Evolutionary conservation across 495 filamentous ascomycete species (phyloP).

Genomic region (Podospora pseudoanserina): DNA sequence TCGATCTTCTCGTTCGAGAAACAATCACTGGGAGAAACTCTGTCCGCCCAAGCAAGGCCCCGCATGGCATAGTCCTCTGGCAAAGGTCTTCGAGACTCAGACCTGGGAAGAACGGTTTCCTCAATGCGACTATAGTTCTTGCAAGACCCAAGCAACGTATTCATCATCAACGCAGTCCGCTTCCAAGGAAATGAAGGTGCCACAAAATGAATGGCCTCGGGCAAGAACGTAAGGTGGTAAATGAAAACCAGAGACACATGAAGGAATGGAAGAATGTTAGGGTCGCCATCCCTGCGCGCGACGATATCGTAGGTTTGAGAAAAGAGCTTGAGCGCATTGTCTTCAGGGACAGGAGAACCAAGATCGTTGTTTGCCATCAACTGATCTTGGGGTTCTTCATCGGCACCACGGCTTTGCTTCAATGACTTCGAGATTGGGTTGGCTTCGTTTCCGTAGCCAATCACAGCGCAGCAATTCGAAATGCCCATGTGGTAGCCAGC

Average conservation of each 20-base stretch:
- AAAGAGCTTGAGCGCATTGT: conserved; percentile 28
- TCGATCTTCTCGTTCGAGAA: conserved; percentile 67
- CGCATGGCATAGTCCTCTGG: conserved; percentile 81
- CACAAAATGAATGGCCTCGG: conserved; percentile 46
- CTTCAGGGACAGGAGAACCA: conserved; percentile 17
- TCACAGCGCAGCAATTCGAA: conserved; percentile 40
- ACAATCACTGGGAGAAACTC: conserved; percentile 66
- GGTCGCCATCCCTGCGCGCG: conserved; percentile 57
- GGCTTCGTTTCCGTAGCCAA: conserved; percentile 38
- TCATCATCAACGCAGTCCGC: conserved; percentile 60
- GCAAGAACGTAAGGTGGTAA: conserved; percentile 52
- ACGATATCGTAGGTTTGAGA: conserved; percentile 46
- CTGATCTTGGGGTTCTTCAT: conserved; percentile 18
- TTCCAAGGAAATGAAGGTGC: conserved; percentile 60
- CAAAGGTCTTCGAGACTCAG: conserved; percentile 50
- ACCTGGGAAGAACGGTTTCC: conserved; percentile 27
- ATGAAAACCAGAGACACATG: conserved; percentile 71
- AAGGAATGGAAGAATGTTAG: conserved; percentile 61
- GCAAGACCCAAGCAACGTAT: conserved; percentile 51
- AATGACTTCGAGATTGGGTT: conserved; percentile 37
- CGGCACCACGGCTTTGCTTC: conserved; percentile 10
- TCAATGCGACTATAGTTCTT: conserved; percentile 48
- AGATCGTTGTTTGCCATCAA: conserved; percentile 20
- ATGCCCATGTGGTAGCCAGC: conserved; percentile 64
- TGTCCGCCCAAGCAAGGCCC: conserved; percentile 67